Percentiles rank a stretch among this genome's conserved stretches.
Conservation (phyloP, 2,329 filamentous ascomycete species). For the Epichloe sibirici region DNA sequence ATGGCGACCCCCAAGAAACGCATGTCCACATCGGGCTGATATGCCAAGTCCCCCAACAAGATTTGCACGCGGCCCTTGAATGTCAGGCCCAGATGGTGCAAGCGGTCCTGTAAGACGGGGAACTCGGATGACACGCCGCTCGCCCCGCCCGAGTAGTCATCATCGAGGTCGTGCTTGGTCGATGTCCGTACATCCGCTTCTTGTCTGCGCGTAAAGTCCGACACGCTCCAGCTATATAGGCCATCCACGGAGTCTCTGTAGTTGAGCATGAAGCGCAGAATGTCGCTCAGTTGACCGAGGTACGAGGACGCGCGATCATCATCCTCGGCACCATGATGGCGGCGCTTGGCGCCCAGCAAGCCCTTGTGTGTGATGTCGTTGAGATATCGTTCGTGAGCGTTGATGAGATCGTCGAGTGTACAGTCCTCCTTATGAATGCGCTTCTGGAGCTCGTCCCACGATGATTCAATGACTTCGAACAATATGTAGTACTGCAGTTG, state of each 20-base stretch:
- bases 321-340: conserved; percentile 32
- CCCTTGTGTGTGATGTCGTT: conserved; percentile 94
- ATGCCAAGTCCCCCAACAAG: conserved; percentile 77
- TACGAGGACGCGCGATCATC: conserved; percentile 71
- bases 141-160: conserved; percentile 14
- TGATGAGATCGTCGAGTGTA: conserved; percentile 89
- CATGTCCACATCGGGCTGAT: conserved; percentile 91
- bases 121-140: conserved; percentile 55
- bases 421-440: conserved; percentile 74
- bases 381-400: conserved; percentile 81
- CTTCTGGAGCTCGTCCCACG: conserved; percentile 81
- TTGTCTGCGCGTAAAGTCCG: conserved; percentile 86
- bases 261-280: conserved; percentile 83
- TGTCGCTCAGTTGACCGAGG: conserved; percentile 80
- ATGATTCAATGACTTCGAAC: conserved; percentile 95
- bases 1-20: conserved; percentile 91
- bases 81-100: conserved; percentile 59
- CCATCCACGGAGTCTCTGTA: conserved; percentile 92
- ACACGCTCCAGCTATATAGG: conserved; percentile 87
- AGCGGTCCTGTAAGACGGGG: conserved; percentile 59
- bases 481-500: conserved; percentile 98
- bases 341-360: conserved; percentile 61
- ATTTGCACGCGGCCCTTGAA: conserved; percentile 70
- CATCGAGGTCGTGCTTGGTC: conserved; percentile 27
- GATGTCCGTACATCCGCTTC: conserved; percentile 68